Base-by-base conservation (phyloP, 306 rosid genomes). In the Gleditsia sinensis region DNA sequence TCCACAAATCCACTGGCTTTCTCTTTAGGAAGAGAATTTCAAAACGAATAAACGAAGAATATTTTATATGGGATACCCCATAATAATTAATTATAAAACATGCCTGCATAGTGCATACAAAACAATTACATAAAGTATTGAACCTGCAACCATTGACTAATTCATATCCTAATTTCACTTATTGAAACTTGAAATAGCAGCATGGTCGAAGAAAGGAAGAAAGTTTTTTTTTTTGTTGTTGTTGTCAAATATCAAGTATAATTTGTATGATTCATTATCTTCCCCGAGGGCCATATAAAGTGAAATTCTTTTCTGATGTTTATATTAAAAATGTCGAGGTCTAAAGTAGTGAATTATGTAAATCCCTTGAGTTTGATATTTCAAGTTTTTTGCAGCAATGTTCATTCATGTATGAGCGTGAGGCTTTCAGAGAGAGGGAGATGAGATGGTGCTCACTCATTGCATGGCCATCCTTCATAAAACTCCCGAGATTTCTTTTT, bases 101-200 rank as follows among this genome's bases (percentile, higher is more conserved):
- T 12, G 23, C 67, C 33, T 40, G n/a, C 2, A 12, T 46, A 69
- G 27, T 40, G n/a, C 2, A 12, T 46, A 69, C 67, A 20, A 51
- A 43, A 1, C 30, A 51, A 40, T 17, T 2, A 59, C 51, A 14
- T 37, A 3, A 2, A 42, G 11, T 56, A 4, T 16, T 33, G 2
- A 36, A 53, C 61, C 63, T 13, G 68, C 67, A 5, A 63, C 50
- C 77, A 36, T 62, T 75, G 84, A 80, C 84, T 68, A 28, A 16
- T 83, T 81, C 90, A 21, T 5, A 62, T 73, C 58, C 19, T 74
- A 43, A 9, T 9, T 49, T 24, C 33, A 12, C 46, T n/a, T 13
- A 7, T 6, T 9, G 2, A 33, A 40, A 37, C 23, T 56, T n/a
- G n/a, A n/a, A n/a, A n/a, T n/a, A n/a, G n/a, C n/a, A 43, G 33